These are phyloP conservation scores for Leccinum incarnatum DNA, from an alignment of 768 basidiomycete species.

Conservation along the genomic window DNA sequence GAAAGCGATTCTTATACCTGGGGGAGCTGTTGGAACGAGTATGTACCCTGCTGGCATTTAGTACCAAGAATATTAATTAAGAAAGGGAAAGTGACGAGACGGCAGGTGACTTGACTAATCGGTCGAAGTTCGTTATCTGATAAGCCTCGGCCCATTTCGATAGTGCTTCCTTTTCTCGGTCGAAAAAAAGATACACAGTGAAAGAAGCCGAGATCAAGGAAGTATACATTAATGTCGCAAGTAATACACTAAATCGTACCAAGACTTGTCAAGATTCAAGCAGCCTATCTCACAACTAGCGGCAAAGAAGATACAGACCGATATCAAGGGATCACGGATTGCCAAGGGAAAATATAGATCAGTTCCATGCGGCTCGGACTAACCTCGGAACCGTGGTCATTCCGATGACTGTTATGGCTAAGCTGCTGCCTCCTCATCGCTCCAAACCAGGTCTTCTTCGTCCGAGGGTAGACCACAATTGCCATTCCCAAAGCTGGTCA, in stretches of 20 bases:
- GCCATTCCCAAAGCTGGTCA: constrained; percentile 25
- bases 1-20: constrained; percentile 8
- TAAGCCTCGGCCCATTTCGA: background rate
- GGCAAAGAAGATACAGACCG: background rate
- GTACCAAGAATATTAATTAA: background rate
- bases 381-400: background rate
- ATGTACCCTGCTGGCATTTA: constrained; percentile 19
- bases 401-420: background rate
- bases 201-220: background rate
- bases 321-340: background rate
- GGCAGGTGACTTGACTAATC: background rate
- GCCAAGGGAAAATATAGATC: background rate
- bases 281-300: background rate
- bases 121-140: constrained; percentile 7
- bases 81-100: background rate
- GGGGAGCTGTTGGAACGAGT: constrained; percentile 12
- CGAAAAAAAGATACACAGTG: background rate
- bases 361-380: background rate
- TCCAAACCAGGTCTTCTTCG: constrained; percentile 53
- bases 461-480: constrained; percentile 49
- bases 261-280: background rate
- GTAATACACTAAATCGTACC: background rate
- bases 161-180: background rate
- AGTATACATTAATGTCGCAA: background rate
- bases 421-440: constrained; percentile 43